These are phyloP conservation scores for Aspergillus sclerotiicarbonarius DNA, from an alignment of 495 filamentous ascomycete genomes.

Conservation along the genomic window DNA sequence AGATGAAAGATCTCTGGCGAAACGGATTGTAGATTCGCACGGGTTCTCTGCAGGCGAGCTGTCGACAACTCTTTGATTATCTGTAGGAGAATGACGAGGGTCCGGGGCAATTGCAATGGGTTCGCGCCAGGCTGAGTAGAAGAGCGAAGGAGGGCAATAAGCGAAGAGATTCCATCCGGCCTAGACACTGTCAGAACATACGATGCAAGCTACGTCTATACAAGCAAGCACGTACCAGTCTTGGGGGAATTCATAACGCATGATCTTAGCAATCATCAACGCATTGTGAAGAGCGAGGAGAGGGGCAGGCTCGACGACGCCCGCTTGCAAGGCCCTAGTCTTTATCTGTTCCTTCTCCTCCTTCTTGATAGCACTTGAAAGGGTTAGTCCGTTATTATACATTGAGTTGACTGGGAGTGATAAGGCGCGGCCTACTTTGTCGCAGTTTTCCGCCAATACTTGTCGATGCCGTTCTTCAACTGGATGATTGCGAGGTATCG, in stretches of 20 bases:
- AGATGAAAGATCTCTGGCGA: slow-evolving; percentile 78
- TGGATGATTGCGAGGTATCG: slow-evolving; percentile 91
- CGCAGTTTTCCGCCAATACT: slow-evolving; percentile 80
- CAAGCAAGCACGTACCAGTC: slow-evolving; percentile 58
- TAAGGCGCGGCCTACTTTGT: slow-evolving; percentile 46
- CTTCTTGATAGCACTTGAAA: slow-evolving; percentile 62
- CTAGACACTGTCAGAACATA: slow-evolving; percentile 24
- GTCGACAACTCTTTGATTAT: slow-evolving; percentile 88
- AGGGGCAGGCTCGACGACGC: slow-evolving; percentile 68
- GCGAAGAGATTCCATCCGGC: slow-evolving; percentile 50
- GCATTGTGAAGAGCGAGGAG: slow-evolving; percentile 82
- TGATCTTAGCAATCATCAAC: slow-evolving; percentile 80
- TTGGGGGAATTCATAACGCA: slow-evolving; percentile 80
- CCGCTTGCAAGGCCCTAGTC: slow-evolving; percentile 65
- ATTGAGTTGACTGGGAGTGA: background rate
- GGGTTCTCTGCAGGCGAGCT: slow-evolving; percentile 66
- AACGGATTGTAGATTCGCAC: slow-evolving; percentile 67
- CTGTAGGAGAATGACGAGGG: slow-evolving; percentile 73
- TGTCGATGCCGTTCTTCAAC: slow-evolving; percentile 93
- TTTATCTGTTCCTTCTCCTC: slow-evolving; percentile 76
- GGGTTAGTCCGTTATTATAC: slow-evolving; percentile 19
- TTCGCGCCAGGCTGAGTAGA: slow-evolving; percentile 42
- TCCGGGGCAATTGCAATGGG: slow-evolving; percentile 61
- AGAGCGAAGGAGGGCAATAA: slow-evolving; percentile 61
- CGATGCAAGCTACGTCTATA: background rate